Conservation (phyloP, 495 filamentous ascomycete genomes). For the Antarctomyces pellizariae region DNA sequence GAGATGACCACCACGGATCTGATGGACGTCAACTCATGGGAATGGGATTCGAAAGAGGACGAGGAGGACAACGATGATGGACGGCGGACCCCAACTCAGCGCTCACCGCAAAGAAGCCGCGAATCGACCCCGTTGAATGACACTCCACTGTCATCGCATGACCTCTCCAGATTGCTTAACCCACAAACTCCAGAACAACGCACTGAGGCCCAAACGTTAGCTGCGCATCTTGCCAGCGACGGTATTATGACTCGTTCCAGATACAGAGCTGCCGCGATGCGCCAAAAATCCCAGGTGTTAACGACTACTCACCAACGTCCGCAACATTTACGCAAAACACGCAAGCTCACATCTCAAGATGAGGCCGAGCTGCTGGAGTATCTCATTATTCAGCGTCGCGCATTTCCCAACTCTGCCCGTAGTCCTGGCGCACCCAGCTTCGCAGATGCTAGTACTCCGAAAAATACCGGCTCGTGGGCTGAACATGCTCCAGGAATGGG, state of each 20-base stretch:
- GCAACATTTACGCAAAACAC: constrained; percentile 6
- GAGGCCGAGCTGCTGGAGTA: constrained; percentile 63
- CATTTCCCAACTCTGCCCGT: constrained; percentile 9
- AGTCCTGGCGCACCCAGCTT: constrained; percentile 2
- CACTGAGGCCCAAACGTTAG: constrained; percentile 59
- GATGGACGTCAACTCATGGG: constrained; percentile 17
- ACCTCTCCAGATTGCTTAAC: constrained; percentile 63
- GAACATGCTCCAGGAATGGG: constrained; percentile 48
- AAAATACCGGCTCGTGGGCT: constrained; percentile 27
- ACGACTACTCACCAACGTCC: constrained; percentile 21
- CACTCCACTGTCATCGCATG: constrained; percentile 34
- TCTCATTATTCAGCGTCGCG: constrained; percentile 44
- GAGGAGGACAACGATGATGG: constrained; percentile 29
- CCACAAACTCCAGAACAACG: constrained; percentile 55
- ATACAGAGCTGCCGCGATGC: constrained; percentile 39
- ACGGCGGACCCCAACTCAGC: constrained; percentile 52
- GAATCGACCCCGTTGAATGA: constrained; percentile 37
- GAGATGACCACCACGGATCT: constrained; percentile 16
- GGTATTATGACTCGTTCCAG: constrained; percentile 61
- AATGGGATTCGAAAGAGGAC: constrained; percentile 17
- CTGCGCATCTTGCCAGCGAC: constrained; percentile 48
- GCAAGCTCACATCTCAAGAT: constrained; percentile 36
- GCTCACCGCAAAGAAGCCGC: constrained; percentile 19
- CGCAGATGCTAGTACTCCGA: background rate
- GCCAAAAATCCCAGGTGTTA: constrained; percentile 41